Conservation (phyloP, 169 alveolate species). For the Babesia divergens region DNA sequence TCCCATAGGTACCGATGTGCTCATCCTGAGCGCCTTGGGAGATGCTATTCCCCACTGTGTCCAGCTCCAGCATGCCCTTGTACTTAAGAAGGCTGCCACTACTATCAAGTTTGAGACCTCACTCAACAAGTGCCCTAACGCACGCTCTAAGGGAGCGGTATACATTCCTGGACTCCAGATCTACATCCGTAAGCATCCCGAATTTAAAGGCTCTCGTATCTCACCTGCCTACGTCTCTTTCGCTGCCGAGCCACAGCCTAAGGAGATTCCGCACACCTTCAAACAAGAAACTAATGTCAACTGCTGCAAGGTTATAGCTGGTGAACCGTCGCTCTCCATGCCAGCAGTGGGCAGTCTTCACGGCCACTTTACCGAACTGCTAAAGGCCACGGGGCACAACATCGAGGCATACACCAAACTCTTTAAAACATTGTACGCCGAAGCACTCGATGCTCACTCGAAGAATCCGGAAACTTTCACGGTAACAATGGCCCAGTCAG, state of each 20-base stretch:
- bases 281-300: slow-evolving; percentile 58
- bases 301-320: slow-evolving; percentile 65
- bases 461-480: slow-evolving; percentile 1
- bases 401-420: slow-evolving; percentile 61
- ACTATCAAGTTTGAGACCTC: slow-evolving; percentile 69
- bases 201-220: slow-evolving; percentile 79
- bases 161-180: slow-evolving; percentile 78
- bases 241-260: slow-evolving; percentile 40
- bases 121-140: slow-evolving; percentile 48
- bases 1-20: slow-evolving; percentile 66
- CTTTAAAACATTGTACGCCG: slow-evolving; percentile 37
- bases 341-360: slow-evolving; percentile 63
- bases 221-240: slow-evolving; percentile 77
- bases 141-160: slow-evolving; percentile 52
- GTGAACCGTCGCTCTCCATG: slow-evolving; percentile 55
- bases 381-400: slow-evolving; percentile 57
- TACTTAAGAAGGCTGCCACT: slow-evolving; percentile 70
- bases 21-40: slow-evolving; percentile 78
- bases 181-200: slow-evolving; percentile 78
- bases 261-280: slow-evolving; percentile 47
- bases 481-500: slow-evolving; percentile 23
- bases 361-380: slow-evolving; percentile 59
- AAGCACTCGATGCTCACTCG: slow-evolving; percentile 26
- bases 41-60: slow-evolving; percentile 80
- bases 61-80: slow-evolving; percentile 70